Evolutionary conservation across 169 alveolate species (phyloP).

Genomic region (Plasmodium vinckei): DNA sequence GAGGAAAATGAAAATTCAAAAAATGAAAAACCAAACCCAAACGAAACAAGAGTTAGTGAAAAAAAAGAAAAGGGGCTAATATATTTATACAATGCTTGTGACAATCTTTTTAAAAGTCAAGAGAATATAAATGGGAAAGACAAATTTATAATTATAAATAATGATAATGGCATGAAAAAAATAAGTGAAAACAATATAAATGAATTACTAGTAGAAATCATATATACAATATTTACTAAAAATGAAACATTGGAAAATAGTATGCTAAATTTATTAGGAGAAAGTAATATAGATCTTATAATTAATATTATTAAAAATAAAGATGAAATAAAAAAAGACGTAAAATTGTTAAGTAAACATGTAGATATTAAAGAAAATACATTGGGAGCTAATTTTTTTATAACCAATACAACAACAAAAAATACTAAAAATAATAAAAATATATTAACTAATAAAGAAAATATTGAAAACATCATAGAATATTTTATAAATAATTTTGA

Average conservation of each 20-base stretch:
- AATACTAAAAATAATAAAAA: slow-evolving; percentile 19
- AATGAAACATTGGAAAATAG: slow-evolving; percentile 38
- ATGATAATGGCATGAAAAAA: slow-evolving; percentile 18
- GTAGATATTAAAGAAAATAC: slow-evolving; percentile 60
- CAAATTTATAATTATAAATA: slow-evolving; percentile 22
- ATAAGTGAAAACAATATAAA: slow-evolving; percentile 38
- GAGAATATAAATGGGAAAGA: slow-evolving; percentile 1
- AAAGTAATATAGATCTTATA: slow-evolving; percentile 41
- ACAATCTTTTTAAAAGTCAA: slow-evolving; percentile 22
- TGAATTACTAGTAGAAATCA: slow-evolving; percentile 45
- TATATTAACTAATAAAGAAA: slow-evolving; percentile 33
- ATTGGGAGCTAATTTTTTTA: slow-evolving; percentile 43
- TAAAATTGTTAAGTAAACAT: slow-evolving; percentile 46
- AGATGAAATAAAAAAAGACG: slow-evolving; percentile 45
- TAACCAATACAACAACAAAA: slow-evolving; percentile 41
- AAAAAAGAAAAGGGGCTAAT: slow-evolving; percentile 49
- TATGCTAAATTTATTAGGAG: slow-evolving; percentile 34
- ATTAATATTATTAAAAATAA: slow-evolving; percentile 49
- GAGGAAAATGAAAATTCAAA: not conserved
- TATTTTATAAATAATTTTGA: slow-evolving; percentile 20
- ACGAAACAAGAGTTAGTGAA: slow-evolving; percentile 5
- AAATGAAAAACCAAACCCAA: not conserved
- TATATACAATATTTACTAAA: slow-evolving; percentile 18
- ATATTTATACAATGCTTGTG: slow-evolving; percentile 33
- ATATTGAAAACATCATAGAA: slow-evolving; percentile 61